Evolutionary conservation across 257 asterid species (phyloP), one percentile per base, ranked within the genome.

Genomic region (Solanum paucissectum): DNA sequence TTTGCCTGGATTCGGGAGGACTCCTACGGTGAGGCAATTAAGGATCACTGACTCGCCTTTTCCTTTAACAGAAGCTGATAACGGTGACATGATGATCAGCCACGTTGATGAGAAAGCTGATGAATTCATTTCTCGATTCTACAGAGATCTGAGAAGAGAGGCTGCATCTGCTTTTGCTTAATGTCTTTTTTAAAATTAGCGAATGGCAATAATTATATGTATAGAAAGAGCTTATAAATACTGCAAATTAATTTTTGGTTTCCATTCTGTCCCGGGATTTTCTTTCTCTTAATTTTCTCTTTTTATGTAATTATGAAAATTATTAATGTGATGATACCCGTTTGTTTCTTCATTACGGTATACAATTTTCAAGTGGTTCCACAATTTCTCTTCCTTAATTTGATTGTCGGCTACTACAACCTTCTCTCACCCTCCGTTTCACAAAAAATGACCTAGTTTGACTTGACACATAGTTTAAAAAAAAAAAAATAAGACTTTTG

Each of bases 21-120:
- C 88, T 14, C 93, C 91, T 4, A 60, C 86, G 46, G 91, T 88
- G 16, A 91, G 91, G 83, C 94, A 92, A 83, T 87, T 92, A 40
- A 89, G 94, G 85, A 23, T 92, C 3, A 89, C 91, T 12, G 92
- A 90, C 36, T 91, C 92, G 2, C 93, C 92, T 2, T 88, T 89
- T 14, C 92, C 91, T 2, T 1, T 91, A 14, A 64, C 27, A 18
- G 87, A 88, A 9, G 58, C 12, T 1, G 91, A 86, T 3, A 37
- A 89, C 7, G 88, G 12, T 29, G 76, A 69, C 13, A 86, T 3
- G 3, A 86, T 3, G 3, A 37, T 36, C 0, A 44, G 83, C 21
- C 89, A 83, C 32, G 89, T 89, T 0, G 89, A 91, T 1, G 89
- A 89, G 34, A 90, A 88, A 37, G 92, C 92, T n/a, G 90, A 91